Base-by-base conservation (phyloP, 768 basidiomycete genomes). In the Lenzites betulinus region DNA sequence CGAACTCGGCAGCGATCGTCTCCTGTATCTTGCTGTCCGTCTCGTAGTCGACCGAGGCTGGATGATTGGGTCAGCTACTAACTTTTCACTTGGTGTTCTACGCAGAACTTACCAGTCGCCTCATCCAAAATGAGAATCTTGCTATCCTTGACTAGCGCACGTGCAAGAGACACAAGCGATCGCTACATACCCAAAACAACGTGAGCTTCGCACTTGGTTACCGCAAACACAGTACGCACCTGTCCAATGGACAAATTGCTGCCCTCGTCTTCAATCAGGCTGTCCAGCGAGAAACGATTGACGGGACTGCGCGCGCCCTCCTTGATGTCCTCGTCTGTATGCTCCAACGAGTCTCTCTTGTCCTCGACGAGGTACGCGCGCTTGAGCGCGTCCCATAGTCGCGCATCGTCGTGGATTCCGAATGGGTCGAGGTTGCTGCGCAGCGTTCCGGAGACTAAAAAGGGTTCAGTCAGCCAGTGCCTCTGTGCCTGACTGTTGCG, bases 351-450 rank as follows among this genome's bases (percentile, higher is more conserved):
- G 5, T 62, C 48, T 12, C 73, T 73, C 35, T 71, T 71, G 47
- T 75, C 74, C 25, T 92, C 91, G 39, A 93, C 85, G 16, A 97
- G 82, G 73, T 94, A 88, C 0, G 93, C 84, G 25, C 93, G 88
- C 69, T 84, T 88, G 49, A 97, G 76, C 3, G 95, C 93, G 67
- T 96, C 93, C 88, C 92, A 95, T 20, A 97, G 80, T 23, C 81
- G 80, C 22, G 84, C 85, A 70, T 96, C 94, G 63, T 91, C 89
- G 63, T 91, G 84, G 46, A 83, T 73, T 50, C 83, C 86, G 75
- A 96, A 95, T 0, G 95, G 95, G 71, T 97, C 95, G 4, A 97
- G 83, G 70, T 98, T 97, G 44, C 84, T 84, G 51, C 94, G 82
- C 22, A 96, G 74, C 1, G 91, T 93, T 53, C 92, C 92, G 16